phyloP scores from a whole-genome alignment of 352 stramenopile genomes.

The Pythium aphanidermatum region DNA sequence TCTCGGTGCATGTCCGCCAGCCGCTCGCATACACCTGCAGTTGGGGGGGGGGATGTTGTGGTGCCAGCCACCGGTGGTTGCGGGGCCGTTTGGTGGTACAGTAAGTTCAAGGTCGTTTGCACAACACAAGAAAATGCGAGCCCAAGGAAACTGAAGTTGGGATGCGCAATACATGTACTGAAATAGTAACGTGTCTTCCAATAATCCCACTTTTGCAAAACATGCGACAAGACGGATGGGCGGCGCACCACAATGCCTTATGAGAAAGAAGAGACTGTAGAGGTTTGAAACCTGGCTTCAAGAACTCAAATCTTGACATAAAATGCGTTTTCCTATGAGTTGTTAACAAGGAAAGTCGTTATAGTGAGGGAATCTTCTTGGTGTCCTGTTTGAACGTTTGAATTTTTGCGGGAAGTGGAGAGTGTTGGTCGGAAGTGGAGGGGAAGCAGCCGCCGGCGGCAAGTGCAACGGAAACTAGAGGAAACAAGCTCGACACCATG shows the following conservation, averaged over 20 bases:
- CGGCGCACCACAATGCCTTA: conserved; percentile 10
- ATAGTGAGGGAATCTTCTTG: not conserved
- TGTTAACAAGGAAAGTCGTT: not conserved
- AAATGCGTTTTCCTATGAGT: no score
- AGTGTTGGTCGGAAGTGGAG: conserved; percentile 14
- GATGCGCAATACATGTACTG: conserved; percentile 16
- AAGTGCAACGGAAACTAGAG: not conserved
- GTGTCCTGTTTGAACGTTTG: conserved; percentile 13
- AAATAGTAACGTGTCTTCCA: conserved; percentile 7
- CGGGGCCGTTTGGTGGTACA: no score
- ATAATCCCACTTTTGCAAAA: conserved; percentile 5
- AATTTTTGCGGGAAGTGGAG: conserved; percentile 1
- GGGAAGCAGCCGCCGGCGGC: no score
- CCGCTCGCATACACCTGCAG: no score
- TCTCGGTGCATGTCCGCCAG: no score
- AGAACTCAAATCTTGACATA: not conserved
- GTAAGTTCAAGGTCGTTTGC: conserved; percentile 8
- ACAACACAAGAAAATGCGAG: conserved; percentile 23
- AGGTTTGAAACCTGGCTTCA: not conserved
- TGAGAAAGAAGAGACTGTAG: not conserved
- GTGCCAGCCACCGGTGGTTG: no score
- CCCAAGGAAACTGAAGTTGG: conserved; percentile 15
- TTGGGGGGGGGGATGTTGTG: no score
- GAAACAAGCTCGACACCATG: conserved; percentile 2
- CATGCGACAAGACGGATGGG: conserved; percentile 10